Evolutionary conservation across 2,329 filamentous ascomycete species (phyloP), one percentile per base, ranked within the genome.

Genomic region (Fusarium floridanum): DNA sequence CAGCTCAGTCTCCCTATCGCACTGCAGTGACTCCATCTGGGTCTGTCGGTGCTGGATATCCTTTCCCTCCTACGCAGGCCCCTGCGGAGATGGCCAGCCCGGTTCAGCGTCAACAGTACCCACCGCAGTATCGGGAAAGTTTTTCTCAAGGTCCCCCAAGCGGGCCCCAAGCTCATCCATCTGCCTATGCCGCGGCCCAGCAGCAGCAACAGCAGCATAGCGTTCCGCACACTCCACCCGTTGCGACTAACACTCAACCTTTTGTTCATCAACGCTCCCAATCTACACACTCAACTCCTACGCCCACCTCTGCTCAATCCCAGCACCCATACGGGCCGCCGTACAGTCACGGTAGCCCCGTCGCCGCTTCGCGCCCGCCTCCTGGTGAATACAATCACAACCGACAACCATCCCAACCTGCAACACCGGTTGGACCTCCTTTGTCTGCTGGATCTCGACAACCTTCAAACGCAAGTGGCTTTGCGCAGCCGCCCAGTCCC

Each of bases 271-370:
- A 86, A 70, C 83, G 89, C 76, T 90, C 90, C 48, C 88, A 88
- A 66, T 92, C 90, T 24, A 83, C 87, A 7, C 88, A 91, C 65
- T 91, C 90, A 14, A 88, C 86, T 29, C 84, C 89, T 12, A 92
- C 90, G 39, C 90, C 90, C n/a, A 91, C 89, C 8, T 91, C 90
- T 43, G 87, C 89, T 17, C 89, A 91, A 56, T 88, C 87, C 77
- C 89, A 91, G 80, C 87, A 87, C 55, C 85, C 86, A 10, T 89
- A 87, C 75, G 86, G 86, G 14, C 81, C 83, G 64, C 84, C 87
- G 32, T 89, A 87, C 72, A 81, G 79, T 27, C 88, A 89, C 70
- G 86, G 85, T 43, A 91, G 90, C 75, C 90, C 90, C 57, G 81
- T 87, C 50, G 80, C 84, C 48, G 80, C 85, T 37, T 80, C 85